Evolutionary conservation across 306 rosid species (phyloP).

Genomic region (Casuarina glauca): DNA sequence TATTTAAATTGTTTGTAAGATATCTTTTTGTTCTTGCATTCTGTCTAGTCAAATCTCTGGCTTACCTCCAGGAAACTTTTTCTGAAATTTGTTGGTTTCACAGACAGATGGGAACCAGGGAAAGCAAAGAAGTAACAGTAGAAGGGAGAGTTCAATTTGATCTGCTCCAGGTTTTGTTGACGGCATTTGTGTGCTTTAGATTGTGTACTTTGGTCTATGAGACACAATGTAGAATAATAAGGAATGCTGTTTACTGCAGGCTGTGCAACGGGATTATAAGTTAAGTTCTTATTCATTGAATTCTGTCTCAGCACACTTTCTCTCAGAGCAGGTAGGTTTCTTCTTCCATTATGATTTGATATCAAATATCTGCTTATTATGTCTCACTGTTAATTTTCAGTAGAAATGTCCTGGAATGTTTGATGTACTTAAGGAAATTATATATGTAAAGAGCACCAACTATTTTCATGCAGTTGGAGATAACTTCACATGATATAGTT

Average conservation of each 20-base stretch:
- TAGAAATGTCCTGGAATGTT: slow-evolving; percentile 15
- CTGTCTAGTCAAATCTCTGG: slow-evolving; percentile 2
- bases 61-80: slow-evolving; percentile 10
- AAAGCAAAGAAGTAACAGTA: slow-evolving; percentile 87
- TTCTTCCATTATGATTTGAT: slow-evolving; percentile 19
- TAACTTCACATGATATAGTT: neutral
- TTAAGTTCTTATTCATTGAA: slow-evolving; percentile 94
- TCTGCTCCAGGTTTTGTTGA: slow-evolving; percentile 78
- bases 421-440: neutral
- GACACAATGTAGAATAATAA: slow-evolving; percentile 6
- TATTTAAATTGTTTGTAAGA: neutral
- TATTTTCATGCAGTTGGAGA: neutral
- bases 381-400: slow-evolving; percentile 7
- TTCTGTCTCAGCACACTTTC: slow-evolving; percentile 95
- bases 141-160: slow-evolving; percentile 99
- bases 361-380: slow-evolving; percentile 18
- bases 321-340: slow-evolving; percentile 81
- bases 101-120: slow-evolving; percentile 95
- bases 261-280: slow-evolving; percentile 88
- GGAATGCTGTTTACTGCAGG: slow-evolving; percentile 47
- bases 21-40: slow-evolving; percentile 6
- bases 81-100: slow-evolving; percentile 33
- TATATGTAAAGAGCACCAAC: slow-evolving; percentile 14
- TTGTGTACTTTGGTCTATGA: slow-evolving; percentile 18
- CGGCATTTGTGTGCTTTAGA: slow-evolving; percentile 27